These are phyloP conservation scores for Termitomyces sp. DNA, from an alignment of 768 basidiomycete species.

Conservation along the genomic window DNA sequence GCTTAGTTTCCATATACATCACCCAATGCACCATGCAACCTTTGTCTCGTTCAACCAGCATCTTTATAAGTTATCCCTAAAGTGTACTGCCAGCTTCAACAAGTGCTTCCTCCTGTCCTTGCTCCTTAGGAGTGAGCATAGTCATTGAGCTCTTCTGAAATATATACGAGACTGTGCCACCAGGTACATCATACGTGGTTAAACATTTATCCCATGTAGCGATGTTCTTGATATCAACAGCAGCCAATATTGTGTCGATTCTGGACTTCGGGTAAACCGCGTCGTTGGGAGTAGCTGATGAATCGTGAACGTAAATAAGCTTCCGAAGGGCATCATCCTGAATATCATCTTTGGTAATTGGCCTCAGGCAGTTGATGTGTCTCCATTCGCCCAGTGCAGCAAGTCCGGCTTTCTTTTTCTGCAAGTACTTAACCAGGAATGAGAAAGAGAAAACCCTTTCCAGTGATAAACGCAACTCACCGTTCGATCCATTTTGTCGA, in stretches of 20 bases:
- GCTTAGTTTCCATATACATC: conserved; percentile 11
- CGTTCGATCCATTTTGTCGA: conserved; percentile 44
- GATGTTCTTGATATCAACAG: conserved; percentile 45
- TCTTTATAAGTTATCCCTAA: background rate
- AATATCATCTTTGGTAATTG: conserved; percentile 39
- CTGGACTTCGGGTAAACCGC: conserved; percentile 3
- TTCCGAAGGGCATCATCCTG: conserved; percentile 62
- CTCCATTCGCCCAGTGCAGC: conserved; percentile 78
- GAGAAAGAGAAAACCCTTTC: conserved; percentile 12
- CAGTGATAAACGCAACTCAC: conserved; percentile 28
- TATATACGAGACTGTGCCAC: conserved; percentile 70
- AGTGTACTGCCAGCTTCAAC: background rate
- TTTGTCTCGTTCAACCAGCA: background rate
- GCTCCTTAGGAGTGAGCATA: background rate
- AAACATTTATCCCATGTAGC: conserved; percentile 25
- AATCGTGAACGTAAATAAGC: conserved; percentile 25
- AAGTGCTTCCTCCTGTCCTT: background rate
- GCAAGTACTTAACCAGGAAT: conserved; percentile 42
- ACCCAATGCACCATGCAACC: background rate
- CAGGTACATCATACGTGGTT: conserved; percentile 39
- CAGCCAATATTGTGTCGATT: conserved; percentile 25
- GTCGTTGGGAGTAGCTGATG: conserved; percentile 2
- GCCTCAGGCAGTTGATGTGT: conserved; percentile 69
- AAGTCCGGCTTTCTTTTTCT: conserved; percentile 63
- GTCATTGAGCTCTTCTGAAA: conserved; percentile 49